phyloP scores from a whole-genome alignment of 768 basidiomycete genomes.

The Auricularia heimuer region DNA sequence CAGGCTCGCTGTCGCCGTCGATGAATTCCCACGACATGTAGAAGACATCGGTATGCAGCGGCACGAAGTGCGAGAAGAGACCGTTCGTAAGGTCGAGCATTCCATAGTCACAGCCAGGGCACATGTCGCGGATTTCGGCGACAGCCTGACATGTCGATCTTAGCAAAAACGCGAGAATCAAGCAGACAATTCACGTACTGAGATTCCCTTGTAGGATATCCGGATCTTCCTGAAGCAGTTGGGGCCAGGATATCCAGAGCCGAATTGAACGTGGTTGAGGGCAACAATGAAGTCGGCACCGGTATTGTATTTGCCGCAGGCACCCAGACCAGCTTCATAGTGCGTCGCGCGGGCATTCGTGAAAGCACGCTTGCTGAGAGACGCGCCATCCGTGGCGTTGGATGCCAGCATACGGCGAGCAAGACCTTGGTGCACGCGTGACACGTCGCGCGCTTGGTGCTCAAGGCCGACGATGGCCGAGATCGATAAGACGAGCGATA shows the following conservation, averaged over 20 bases:
- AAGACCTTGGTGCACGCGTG: neutral
- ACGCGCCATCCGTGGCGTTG: neutral
- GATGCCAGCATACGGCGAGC: neutral
- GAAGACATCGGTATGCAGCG: conserved; percentile 39
- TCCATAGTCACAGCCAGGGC: conserved; percentile 52
- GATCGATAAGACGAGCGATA: too few relatives aligned
- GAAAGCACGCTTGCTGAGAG: neutral
- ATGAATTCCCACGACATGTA: conserved; percentile 48
- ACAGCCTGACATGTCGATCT: neutral
- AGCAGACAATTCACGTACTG: neutral
- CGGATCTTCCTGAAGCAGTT: conserved; percentile 54
- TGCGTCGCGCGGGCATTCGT: conserved; percentile 23
- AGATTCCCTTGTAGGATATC: conserved; percentile 47
- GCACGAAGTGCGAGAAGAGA: conserved; percentile 55
- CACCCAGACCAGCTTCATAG: conserved; percentile 34
- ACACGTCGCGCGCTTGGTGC: too few relatives aligned
- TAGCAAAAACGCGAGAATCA: neutral
- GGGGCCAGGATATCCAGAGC: conserved; percentile 51
- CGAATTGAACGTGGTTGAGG: conserved; percentile 13
- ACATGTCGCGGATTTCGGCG: conserved; percentile 27
- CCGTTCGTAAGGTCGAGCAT: conserved; percentile 61
- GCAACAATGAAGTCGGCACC: conserved; percentile 30
- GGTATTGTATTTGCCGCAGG: conserved; percentile 27
- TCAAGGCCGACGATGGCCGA: too few relatives aligned
- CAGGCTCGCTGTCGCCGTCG: conserved; percentile 24